phyloP scores from a whole-genome alignment of 768 basidiomycete genomes.

The Leccinellum albellum region DNA sequence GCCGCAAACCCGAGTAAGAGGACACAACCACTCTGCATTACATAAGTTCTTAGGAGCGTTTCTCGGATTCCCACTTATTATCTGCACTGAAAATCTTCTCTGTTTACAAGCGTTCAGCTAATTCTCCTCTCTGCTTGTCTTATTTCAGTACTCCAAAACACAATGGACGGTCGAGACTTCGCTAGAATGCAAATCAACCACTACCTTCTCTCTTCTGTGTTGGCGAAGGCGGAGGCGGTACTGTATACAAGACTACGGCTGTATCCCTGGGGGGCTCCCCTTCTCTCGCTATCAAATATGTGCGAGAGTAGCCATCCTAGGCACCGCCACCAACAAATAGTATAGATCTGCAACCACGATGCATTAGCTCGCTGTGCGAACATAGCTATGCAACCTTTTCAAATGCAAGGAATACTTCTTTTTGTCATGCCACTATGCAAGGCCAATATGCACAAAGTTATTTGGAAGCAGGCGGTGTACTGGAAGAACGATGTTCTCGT shows the following conservation, averaged over 20 bases:
- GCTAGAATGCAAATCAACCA: slow-evolving; percentile 52
- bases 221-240: slow-evolving; percentile 74
- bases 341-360: slow-evolving; percentile 61
- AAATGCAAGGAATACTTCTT: slow-evolving; percentile 58
- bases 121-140: neutral
- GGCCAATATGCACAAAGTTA: slow-evolving; percentile 64
- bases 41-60: too few species aligned
- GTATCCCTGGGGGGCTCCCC: slow-evolving; percentile 33
- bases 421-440: slow-evolving; percentile 58
- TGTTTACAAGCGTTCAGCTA: too few species aligned
- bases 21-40: too few species aligned
- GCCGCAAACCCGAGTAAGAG: too few species aligned
- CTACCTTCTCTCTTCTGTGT: slow-evolving; percentile 59
- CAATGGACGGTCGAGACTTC: slow-evolving; percentile 38
- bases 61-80: too few species aligned
- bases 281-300: slow-evolving; percentile 72
- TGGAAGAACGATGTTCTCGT: slow-evolving; percentile 58
- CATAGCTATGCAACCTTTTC: slow-evolving; percentile 60
- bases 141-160: neutral
- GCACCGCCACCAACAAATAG: slow-evolving; percentile 55
- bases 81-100: neutral
- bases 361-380: slow-evolving; percentile 43
- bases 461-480: slow-evolving; percentile 49
- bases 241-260: slow-evolving; percentile 72
- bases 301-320: slow-evolving; percentile 48